Evolutionary conservation across 176 grass and related monocot genomes (phyloP), one percentile per base, ranked within the genome.

Genomic region (Oryza meyeriana): DNA sequence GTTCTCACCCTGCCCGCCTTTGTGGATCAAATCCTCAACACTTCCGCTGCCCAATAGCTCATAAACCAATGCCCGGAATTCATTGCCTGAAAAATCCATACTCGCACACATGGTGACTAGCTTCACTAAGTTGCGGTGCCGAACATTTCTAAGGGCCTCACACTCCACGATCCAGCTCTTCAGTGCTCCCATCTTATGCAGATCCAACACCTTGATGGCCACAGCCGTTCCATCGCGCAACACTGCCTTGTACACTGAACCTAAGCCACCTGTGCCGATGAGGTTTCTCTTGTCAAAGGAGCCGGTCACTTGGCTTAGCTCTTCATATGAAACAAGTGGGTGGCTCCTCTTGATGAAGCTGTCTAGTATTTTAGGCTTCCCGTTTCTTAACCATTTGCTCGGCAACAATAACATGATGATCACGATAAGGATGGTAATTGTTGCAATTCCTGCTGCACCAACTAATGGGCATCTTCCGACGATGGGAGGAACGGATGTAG

Each of bases 21-120:
- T 74, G 38, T 69, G 58, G 24, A 90, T 90, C 84, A 79, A 90
- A 29, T 90, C 84, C 42, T 87, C 80, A n/a, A 90, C 78, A 31
- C 69, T 90, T 39, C 88, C 88, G 16, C 87, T 75, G 55, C 34
- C 48, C 79, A 90, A 76, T 27, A 87, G 86, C 45, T 90, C 79
- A 40, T 90, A 90, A 33, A 90, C 79, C 30, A 90, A 42, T n/a
- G 88, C 88, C 11, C 16, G 41, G 34, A 90, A 90, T 18, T 90
- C 69, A 0, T 90, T 79, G 84, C 86, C 78, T 3, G 65, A 32
- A 38, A 73, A 87, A 41, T 90, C 88, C 22, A 71, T 42, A 78
- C 84, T 84, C 0, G 61, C 72, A 22, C 40, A 86, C 40, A 86
- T 14, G 8, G 88, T 90, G 9, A 87, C 61, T 52, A 90, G 84